A percentile compares a stretch with the other conserved stretches of the same genome.
Conservation (phyloP, 306 rosid species). For the Biancaea sappan region DNA sequence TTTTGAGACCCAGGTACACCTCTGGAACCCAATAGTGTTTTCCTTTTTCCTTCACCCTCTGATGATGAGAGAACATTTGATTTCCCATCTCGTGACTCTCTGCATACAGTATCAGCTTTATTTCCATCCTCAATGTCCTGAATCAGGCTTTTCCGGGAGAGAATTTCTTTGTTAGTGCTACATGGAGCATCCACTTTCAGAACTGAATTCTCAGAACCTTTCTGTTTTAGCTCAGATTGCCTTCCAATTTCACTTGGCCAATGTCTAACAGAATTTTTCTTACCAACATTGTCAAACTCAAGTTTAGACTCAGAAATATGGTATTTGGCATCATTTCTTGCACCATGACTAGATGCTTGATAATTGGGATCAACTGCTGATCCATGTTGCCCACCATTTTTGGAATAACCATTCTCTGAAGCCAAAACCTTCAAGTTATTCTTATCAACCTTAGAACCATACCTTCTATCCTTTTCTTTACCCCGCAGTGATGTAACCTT, state of each 20-base stretch:
- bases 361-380: constrained; percentile 45
- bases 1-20: constrained; percentile 42
- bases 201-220: constrained; percentile 47
- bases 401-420: constrained; percentile 48
- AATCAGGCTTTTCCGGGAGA: constrained; percentile 34
- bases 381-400: constrained; percentile 40
- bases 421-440: constrained; percentile 46
- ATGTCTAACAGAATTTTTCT: constrained; percentile 39
- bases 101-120: constrained; percentile 33
- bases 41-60: constrained; percentile 45
- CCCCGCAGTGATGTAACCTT: constrained; percentile 40
- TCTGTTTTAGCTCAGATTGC: constrained; percentile 40
- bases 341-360: constrained; percentile 37
- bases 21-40: constrained; percentile 33
- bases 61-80: constrained; percentile 42
- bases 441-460: constrained; percentile 43
- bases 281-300: constrained; percentile 34
- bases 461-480: constrained; percentile 44
- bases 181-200: constrained; percentile 41
- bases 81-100: constrained; percentile 46
- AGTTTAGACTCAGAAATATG: constrained; percentile 40
- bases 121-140: constrained; percentile 47
- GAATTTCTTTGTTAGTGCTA: constrained; percentile 37
- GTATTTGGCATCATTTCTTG: constrained; percentile 35
- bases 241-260: constrained; percentile 45